Percentiles rank a stretch among this genome's conserved stretches.
Conservation (phyloP, 495 filamentous ascomycete genomes). For the Mytilinidion resinicola region DNA sequence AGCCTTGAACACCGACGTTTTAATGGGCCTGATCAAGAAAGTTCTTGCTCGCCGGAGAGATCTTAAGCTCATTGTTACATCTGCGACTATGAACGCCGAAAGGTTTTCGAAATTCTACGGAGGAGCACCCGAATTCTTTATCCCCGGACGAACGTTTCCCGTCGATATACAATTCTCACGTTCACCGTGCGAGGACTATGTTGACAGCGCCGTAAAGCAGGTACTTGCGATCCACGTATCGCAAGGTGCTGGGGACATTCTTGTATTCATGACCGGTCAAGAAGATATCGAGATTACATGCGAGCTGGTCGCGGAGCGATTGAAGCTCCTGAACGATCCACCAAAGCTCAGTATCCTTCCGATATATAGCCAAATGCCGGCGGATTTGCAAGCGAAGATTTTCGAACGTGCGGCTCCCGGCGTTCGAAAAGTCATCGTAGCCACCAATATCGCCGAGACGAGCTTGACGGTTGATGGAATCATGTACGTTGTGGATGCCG, state of each 20-base stretch:
- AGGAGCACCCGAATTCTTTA: slow-evolving; percentile 95
- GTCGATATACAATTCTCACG: slow-evolving; percentile 95
- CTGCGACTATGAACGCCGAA: slow-evolving; percentile 97
- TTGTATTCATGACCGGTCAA: slow-evolving; percentile 99
- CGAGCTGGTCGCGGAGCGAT: slow-evolving; percentile 79
- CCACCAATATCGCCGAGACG: slow-evolving; percentile 98
- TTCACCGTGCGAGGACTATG: slow-evolving; percentile 94
- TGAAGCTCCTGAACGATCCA: slow-evolving; percentile 90
- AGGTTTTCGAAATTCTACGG: slow-evolving; percentile 94
- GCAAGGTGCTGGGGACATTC: slow-evolving; percentile 83
- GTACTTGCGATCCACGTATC: slow-evolving; percentile 96
- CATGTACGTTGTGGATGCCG: slow-evolving; percentile 97
- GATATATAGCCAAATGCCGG: slow-evolving; percentile 99
- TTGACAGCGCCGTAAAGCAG: slow-evolving; percentile 94
- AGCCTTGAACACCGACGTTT: slow-evolving; percentile 91
- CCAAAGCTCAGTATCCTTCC: slow-evolving; percentile 92
- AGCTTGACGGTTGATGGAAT: slow-evolving; percentile 98
- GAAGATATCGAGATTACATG: slow-evolving; percentile 98
- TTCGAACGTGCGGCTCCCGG: slow-evolving; percentile 87
- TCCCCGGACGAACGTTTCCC: slow-evolving; percentile 94
- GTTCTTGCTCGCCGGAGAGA: slow-evolving; percentile 84
- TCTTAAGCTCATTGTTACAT: slow-evolving; percentile 94
- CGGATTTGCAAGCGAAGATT: slow-evolving; percentile 94
- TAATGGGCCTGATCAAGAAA: slow-evolving; percentile 98
- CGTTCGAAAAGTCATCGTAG: slow-evolving; percentile 94